Evolutionary conservation across 1,284 basidiomycete genomes (phyloP), one percentile per base, ranked within the genome.

Genomic region (Microbotryum scabiosae): DNA sequence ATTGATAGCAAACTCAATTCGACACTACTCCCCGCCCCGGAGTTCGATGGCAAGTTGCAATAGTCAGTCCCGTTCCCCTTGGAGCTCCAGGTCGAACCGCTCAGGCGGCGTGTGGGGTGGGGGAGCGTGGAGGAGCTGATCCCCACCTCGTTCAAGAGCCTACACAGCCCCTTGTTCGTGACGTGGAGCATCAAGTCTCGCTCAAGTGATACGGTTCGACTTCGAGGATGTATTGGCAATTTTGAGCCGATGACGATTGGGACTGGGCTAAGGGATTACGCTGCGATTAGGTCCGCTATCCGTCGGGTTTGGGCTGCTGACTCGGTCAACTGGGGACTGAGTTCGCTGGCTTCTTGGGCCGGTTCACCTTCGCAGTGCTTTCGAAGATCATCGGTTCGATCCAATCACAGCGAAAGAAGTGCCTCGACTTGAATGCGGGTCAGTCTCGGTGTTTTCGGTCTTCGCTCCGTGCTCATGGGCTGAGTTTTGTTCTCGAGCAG

Each of bases 171-270:
- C 8, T 79, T 98, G 60, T 98, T 98, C 76, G 90, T 98, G 43
- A 97, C 94, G 2, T 98, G 94, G 93, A 93, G 91, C 77, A 87
- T 73, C 58, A 57, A 59, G 79, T 56, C 82, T 78, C 64, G 80
- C 80, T 57, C 65, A 6, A 52, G 68, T 41, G 65, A 65, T 28
- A 62, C 76, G 82, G 26, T 84, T 45, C 79, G 84, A 52, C 79
- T 98, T 63, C 80, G 94, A 62, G 94, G 94, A 26, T 98, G 94
- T 76, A 97, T 98, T 69, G 94, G 94, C 70, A 93, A 84, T 73
- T 98, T 98, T 73, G 84, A 86, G 51, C 81, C 90, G 2, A 81
- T 86, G 73, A 78, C 84, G 8, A 79, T 97, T 26, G 82, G 80
- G 48, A 80, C 86, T 30, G 92, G 91, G 12, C 75, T 98, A 59